A percentile compares a stretch with the other conserved stretches of the same genome.
phyloP scores from a whole-genome alignment of 805 yeast genomes.

The Saturnispora hagleri region DNA sequence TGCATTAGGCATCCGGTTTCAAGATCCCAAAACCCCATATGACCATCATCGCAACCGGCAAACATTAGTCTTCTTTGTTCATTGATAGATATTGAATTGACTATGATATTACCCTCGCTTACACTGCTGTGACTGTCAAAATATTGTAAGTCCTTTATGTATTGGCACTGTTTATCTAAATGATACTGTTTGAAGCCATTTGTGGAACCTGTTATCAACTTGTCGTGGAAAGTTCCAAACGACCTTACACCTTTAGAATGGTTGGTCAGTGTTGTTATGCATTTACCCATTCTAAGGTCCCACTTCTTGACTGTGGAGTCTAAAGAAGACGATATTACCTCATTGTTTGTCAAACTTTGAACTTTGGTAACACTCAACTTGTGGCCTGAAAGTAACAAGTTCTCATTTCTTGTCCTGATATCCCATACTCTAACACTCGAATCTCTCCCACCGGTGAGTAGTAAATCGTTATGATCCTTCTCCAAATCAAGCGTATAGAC shows the following conservation, averaged over 20 bases:
- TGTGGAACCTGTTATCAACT: conserved; percentile 70
- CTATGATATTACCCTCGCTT: conserved; percentile 32
- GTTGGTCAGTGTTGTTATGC: conserved; percentile 66
- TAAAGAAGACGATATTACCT: conserved; percentile 70
- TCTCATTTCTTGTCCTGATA: conserved; percentile 66
- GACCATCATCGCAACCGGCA: conserved; percentile 81
- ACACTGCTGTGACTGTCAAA: conserved; percentile 30
- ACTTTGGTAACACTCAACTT: conserved; percentile 65
- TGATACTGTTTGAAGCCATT: conserved; percentile 80
- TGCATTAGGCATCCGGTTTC: conserved; percentile 57
- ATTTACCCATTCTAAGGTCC: conserved; percentile 78
- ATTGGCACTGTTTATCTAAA: conserved; percentile 59
- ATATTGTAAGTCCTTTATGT: conserved; percentile 42
- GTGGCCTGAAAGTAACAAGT: conserved; percentile 77
- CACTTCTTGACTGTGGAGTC: conserved; percentile 83
- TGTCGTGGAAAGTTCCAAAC: conserved; percentile 53
- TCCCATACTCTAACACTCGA: conserved; percentile 89
- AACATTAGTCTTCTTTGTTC: conserved; percentile 48
- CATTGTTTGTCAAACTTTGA: conserved; percentile 70
- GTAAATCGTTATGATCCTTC: conserved; percentile 79
- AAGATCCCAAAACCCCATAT: conserved; percentile 72
- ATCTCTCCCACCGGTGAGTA: conserved; percentile 87
- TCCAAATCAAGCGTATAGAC: conserved; percentile 65
- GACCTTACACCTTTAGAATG: conserved; percentile 78
- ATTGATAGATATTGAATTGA: conserved; percentile 53